Evolutionary conservation across 2,329 filamentous ascomycete species (phyloP), one percentile per base, ranked within the genome.

Genomic region (Albifimbria verrucaria): DNA sequence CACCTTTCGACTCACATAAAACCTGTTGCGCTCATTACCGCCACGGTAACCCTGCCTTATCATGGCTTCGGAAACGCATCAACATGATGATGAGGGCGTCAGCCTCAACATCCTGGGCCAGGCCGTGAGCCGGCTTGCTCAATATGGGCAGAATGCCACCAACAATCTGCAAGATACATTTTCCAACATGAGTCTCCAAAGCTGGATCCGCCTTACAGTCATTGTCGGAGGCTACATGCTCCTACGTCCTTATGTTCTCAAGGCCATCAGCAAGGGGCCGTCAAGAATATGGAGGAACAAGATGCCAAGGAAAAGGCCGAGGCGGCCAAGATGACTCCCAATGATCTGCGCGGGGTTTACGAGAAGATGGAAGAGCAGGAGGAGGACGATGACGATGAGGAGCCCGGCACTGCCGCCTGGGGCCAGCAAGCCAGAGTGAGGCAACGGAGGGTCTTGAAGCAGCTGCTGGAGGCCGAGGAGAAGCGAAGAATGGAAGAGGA

Each of bases 221-320:
- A 81, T 91, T 56, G 81, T 91, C 20, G 83, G 90, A 62, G 86
- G 82, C 52, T 95, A 93, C 74, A 66, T 86, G 58, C 79, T 94
- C 50, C 63, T 91, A 22, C 85, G 90, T 1, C 89, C 89, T 0
- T 91, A 90, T 67, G 69, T 92, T 49, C 78, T 92, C 63, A 87
- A 87, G 65, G 70, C 84, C 36, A 85, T 84, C 61, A 82, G 79
- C 55, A 81, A 62, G 71, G 79, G 57, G 84, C 89, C 65, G 81
- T 85, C 67, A 79, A 79, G 63, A 77, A 86, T 65, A 77, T 88
- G 65, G 84, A 86, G 62, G 77, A 85, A 62, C 78, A 82, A 57
- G 76, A 77, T 9, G 71, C 66, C 50, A 73, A 72, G 22, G 65
- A 80, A 64, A 77, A 86, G 66, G 76, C 85, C 57, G 77, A 81